Percentiles rank a stretch among this genome's conserved stretches.
Evolutionary conservation across 345 rosid genomes (phyloP).

Genomic region (Moricandia arvensis): DNA sequence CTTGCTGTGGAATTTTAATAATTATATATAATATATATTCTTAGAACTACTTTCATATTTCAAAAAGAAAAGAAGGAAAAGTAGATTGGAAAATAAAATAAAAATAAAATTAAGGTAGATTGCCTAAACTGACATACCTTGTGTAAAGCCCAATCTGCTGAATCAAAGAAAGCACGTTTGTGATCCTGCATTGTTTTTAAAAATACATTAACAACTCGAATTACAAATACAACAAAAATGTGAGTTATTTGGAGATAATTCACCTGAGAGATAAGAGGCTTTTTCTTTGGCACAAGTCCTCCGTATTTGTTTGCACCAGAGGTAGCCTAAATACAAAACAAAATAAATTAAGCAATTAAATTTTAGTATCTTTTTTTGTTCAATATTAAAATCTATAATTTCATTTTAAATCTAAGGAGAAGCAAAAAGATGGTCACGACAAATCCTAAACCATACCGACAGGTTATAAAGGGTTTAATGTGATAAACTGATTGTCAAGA

Average conservation of each 20-base stretch:
- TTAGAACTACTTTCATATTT: too few relatives aligned
- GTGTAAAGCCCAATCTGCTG: constrained; percentile 86
- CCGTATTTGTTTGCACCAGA: constrained; percentile 57
- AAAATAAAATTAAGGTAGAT: background rate
- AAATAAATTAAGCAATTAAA: background rate
- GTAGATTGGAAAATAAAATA: background rate
- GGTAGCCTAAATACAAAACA: constrained; percentile 27
- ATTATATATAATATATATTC: too few relatives aligned
- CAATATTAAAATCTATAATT: too few relatives aligned
- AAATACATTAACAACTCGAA: background rate
- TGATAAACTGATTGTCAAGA: background rate
- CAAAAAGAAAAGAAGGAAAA: too few relatives aligned
- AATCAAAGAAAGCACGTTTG: constrained; percentile 86
- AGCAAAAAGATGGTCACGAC: constrained; percentile 5
- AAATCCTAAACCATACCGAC: background rate
- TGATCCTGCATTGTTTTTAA: constrained; percentile 45
- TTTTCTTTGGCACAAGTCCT: constrained; percentile 77
- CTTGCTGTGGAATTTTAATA: constrained; percentile 53
- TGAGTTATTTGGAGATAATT: background rate
- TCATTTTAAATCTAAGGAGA: background rate
- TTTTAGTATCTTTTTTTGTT: too few relatives aligned
- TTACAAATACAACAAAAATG: background rate
- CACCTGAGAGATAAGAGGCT: constrained; percentile 49
- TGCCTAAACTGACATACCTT: constrained; percentile 48
- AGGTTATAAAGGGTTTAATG: background rate